These are phyloP conservation scores for Sclerotinia minor DNA, from an alignment of 2,329 filamentous ascomycete genomes.

Conservation along the genomic window DNA sequence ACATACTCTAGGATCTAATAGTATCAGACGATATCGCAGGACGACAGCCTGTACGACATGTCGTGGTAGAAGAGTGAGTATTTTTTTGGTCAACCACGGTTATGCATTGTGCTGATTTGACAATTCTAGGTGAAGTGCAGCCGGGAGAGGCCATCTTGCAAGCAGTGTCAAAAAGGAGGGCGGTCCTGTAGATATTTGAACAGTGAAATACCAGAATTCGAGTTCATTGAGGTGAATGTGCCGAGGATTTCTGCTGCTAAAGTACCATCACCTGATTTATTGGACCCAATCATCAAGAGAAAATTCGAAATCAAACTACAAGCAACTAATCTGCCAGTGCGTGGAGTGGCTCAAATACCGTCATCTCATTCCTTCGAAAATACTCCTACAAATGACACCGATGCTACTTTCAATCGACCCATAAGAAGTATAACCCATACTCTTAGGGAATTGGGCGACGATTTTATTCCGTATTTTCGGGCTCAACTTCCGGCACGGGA, in stretches of 20 bases:
- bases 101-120: neutral
- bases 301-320: constrained; percentile 4
- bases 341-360: neutral
- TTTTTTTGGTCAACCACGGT: neutral
- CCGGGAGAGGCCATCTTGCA: constrained; percentile 14
- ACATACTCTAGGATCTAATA: neutral
- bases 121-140: constrained; percentile 15
- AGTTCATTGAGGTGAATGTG: constrained; percentile 13
- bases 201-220: constrained; percentile 20
- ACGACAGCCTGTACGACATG: constrained; percentile 19
- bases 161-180: constrained; percentile 6
- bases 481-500: neutral
- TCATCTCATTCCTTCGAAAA: neutral
- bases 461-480: neutral
- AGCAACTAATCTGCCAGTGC: neutral
- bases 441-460: neutral
- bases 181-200: constrained; percentile 20
- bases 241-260: constrained; percentile 5
- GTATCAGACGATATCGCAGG: constrained; percentile 18
- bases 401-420: neutral
- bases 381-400: neutral
- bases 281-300: neutral
- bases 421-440: neutral
- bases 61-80: constrained; percentile 12
- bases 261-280: neutral